phyloP scores from a whole-genome alignment of 306 rosid species.

The Quercus wislizeni region DNA sequence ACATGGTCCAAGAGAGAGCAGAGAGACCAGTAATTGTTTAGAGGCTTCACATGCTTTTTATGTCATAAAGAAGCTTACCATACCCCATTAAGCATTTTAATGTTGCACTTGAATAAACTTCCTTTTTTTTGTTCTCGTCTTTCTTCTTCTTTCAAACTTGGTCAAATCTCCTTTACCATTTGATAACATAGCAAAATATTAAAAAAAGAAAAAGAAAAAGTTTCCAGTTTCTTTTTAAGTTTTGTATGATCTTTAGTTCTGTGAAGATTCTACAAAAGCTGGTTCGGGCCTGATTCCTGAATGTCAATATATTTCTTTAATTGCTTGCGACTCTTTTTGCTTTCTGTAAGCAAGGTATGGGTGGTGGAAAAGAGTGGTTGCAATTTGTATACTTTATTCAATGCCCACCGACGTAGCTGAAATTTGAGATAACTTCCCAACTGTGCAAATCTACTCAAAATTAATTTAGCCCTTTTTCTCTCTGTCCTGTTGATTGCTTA shows the following conservation, averaged over 20 bases:
- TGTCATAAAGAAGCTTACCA: too few species aligned
- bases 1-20: too few species aligned
- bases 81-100: too few species aligned
- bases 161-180: too few species aligned
- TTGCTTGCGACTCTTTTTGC: neutral
- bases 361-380: slow-evolving; percentile 12
- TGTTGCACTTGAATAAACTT: too few species aligned
- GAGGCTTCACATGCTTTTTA: too few species aligned
- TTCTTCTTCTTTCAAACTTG: neutral
- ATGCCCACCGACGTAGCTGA: slow-evolving; percentile 4
- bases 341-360: neutral
- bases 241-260: neutral
- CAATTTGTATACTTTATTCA: neutral
- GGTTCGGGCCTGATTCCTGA: neutral
- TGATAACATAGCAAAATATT: too few species aligned
- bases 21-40: too few species aligned
- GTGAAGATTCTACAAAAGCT: neutral
- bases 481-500: neutral
- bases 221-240: too few species aligned
- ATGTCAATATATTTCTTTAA: neutral
- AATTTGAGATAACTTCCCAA: slow-evolving; percentile 2
- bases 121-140: too few species aligned
- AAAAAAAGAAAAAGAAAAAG: too few species aligned
- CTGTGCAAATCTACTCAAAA: neutral
- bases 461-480: neutral